Evolutionary conservation across 345 rosid species (phyloP), one percentile per base, ranked within the genome.

Genomic region (Eutrema yunnanense): DNA sequence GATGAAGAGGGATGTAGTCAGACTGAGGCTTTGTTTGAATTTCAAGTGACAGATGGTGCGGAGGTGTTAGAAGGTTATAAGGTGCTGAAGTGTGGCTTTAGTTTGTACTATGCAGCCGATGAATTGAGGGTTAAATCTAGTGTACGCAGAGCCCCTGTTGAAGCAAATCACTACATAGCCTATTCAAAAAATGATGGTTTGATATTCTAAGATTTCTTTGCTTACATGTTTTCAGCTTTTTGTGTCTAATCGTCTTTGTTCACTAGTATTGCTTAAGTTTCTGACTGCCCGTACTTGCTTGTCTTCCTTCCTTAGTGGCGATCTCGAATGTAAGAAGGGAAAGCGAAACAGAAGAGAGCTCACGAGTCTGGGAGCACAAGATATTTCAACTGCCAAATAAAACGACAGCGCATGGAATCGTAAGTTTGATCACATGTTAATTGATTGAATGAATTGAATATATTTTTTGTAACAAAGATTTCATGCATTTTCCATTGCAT

Each of bases 31-130:
- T 59, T 41, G 0, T 0, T 71, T 49, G 41, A 59, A 0, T 71
- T 71, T 60, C 41, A 71, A 60, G 51, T 71, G 14, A 71, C 74
- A 60, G 74, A 71, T 49, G 60, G 74, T 11, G 14, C 9, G 1
- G 0, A 60, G 1, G 60, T 19, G 22, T 19, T 19, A 19, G 0
- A 22, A 0, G 5, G 19, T 10, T 71, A 12, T 3, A 3, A 60
- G 67, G 67, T 71, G 26, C 4, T 37, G 9, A 50, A 38, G 8
- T 49, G 74, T 60, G 74, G 74, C 51, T 71, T 60, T 49, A 60
- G 51, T 10, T 49, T 71, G 32, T 2, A 38, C 0, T 50, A 48
- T 71, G 67, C 51, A 49, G 0, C 59, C 1, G 14, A 64, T 33
- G 55, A 34, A 64, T 44, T 32, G 9, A 53, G 10, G 41, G 29